Conservation (phyloP, 352 stramenopile genomes). For the Phytopythium boreale region DNA sequence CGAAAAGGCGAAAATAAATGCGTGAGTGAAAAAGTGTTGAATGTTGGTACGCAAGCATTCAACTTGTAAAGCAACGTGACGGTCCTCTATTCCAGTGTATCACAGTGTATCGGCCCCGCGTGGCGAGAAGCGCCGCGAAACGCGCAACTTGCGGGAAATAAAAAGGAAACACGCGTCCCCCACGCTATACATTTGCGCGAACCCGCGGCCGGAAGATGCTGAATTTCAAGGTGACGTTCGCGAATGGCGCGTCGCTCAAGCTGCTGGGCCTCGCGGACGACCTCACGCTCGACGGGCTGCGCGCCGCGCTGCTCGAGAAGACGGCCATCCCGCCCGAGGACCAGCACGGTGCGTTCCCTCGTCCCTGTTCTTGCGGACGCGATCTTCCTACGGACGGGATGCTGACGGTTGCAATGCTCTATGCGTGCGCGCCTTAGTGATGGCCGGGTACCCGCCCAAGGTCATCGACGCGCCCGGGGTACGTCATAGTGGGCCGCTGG, state of each 20-base stretch:
- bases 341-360: constrained; percentile 43
- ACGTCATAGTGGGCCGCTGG: constrained; percentile 14
- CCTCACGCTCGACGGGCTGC: constrained; percentile 59
- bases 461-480: constrained; percentile 56
- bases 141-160: neutral
- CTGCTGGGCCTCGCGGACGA: constrained; percentile 59
- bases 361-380: neutral
- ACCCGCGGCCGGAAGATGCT: too few species aligned
- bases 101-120: neutral
- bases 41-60: neutral
- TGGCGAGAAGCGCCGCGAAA: neutral
- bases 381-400: neutral
- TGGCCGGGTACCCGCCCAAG: constrained; percentile 75
- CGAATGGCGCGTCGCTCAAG: constrained; percentile 69
- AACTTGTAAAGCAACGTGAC: neutral
- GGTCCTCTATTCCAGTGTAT: too few species aligned
- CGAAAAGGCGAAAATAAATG: neutral
- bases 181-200: too few species aligned
- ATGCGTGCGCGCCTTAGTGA: constrained; percentile 36
- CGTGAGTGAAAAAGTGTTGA: neutral
- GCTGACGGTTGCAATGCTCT: neutral
- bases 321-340: constrained; percentile 55
- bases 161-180: neutral
- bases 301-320: constrained; percentile 48
- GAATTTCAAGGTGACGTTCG: constrained; percentile 78